Conservation (phyloP, 2,329 filamentous ascomycete genomes). For the Xylariaceae sp. region DNA sequence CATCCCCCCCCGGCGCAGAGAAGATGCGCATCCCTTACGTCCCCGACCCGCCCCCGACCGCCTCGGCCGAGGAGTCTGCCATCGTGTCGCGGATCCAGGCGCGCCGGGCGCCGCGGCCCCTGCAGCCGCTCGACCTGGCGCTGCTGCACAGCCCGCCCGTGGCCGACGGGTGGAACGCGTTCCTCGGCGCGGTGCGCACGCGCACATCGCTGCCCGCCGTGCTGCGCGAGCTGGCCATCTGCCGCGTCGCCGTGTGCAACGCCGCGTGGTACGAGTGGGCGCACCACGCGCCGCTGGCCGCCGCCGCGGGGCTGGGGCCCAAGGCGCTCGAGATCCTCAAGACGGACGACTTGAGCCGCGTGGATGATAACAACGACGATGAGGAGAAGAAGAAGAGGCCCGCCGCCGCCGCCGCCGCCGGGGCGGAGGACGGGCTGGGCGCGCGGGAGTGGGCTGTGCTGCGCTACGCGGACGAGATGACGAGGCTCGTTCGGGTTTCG, state of each 20-base stretch:
- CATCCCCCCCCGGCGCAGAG: too few relatives aligned
- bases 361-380: slow-evolving; percentile 17
- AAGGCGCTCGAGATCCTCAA: slow-evolving; percentile 52
- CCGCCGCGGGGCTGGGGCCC: slow-evolving; percentile 61
- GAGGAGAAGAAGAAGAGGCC: slow-evolving; percentile 38
- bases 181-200: slow-evolving; percentile 68
- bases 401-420: too few relatives aligned
- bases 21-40: slow-evolving; percentile 73
- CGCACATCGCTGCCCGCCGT: slow-evolving; percentile 56
- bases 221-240: slow-evolving; percentile 79
- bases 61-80: slow-evolving; percentile 53
- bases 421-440: slow-evolving; percentile 48
- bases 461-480: slow-evolving; percentile 84
- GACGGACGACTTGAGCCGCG: slow-evolving; percentile 31
- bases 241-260: slow-evolving; percentile 80
- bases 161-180: slow-evolving; percentile 77
- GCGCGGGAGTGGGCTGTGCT: slow-evolving; percentile 72
- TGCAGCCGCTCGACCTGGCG: slow-evolving; percentile 77
- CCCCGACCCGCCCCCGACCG: slow-evolving; percentile 55
- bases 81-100: slow-evolving; percentile 69
- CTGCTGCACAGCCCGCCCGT: slow-evolving; percentile 76
- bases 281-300: slow-evolving; percentile 74
- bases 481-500: slow-evolving; percentile 70
- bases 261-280: slow-evolving; percentile 85
- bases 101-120: slow-evolving; percentile 70